Percentiles rank a stretch among this genome's conserved stretches.
phyloP scores from a whole-genome alignment of 2,329 filamentous ascomycete species.

The Botrytis sinoallii region DNA sequence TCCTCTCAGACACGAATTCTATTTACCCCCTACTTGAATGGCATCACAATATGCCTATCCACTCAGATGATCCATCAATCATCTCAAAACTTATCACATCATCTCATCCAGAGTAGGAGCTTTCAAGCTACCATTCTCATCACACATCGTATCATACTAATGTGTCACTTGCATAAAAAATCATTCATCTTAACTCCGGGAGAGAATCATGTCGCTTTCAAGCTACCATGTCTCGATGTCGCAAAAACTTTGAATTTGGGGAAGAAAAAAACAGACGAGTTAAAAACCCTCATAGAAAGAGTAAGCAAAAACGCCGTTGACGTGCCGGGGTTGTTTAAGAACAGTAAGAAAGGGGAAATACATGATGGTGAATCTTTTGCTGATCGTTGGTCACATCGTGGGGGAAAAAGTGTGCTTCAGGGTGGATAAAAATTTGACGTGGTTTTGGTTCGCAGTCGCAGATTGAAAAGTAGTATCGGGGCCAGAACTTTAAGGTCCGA shows the following conservation, averaged over 20 bases:
- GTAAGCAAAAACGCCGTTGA: constrained; percentile 34
- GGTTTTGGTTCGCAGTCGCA: constrained; percentile 23
- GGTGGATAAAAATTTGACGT: constrained; percentile 19
- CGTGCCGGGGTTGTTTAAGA: constrained; percentile 33
- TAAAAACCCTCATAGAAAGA: background rate
- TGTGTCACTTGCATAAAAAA: constrained; percentile 8
- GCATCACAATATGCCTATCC: background rate
- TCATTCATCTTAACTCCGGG: constrained; percentile 12
- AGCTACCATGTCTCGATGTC: constrained; percentile 37
- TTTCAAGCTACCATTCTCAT: constrained; percentile 38
- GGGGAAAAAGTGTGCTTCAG: constrained; percentile 23
- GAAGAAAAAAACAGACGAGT: background rate
- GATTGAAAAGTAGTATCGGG: constrained; percentile 20
- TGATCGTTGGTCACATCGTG: constrained; percentile 38
- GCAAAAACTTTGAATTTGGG: constrained; percentile 21
- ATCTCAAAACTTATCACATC: constrained; percentile 4
- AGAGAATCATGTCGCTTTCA: constrained; percentile 37
- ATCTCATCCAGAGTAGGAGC: constrained; percentile 31
- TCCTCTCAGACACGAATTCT: background rate
- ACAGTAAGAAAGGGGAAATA: constrained; percentile 35
- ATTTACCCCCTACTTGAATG: background rate
- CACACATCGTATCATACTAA: constrained; percentile 21
- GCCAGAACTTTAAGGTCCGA: constrained; percentile 16
- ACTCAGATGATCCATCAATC: background rate
- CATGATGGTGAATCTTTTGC: constrained; percentile 41